Evolutionary conservation across 345 rosid species (phyloP).

Genomic region (Eucalyptus albens): DNA sequence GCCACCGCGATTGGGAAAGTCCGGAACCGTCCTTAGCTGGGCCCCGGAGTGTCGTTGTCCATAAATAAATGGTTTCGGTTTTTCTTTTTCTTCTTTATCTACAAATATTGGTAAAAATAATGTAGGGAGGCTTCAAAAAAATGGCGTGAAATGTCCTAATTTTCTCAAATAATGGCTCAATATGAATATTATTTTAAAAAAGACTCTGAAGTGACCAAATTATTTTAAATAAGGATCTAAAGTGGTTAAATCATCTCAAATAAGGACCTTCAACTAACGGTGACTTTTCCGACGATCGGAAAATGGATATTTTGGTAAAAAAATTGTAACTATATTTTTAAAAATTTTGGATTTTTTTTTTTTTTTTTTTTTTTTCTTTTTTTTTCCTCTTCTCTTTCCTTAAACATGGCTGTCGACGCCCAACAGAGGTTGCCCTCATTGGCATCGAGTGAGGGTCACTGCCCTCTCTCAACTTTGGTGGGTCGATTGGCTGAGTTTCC

Average conservation of each 20-base stretch:
- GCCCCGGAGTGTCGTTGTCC: neutral
- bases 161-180: rapidly evolving
- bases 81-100: too few species aligned
- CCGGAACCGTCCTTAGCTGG: neutral
- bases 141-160: too few species aligned
- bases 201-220: rapidly evolving
- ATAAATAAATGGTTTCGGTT: neutral
- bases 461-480: rapidly evolving
- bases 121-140: too few species aligned
- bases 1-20: neutral
- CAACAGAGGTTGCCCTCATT: rapidly evolving
- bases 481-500: rapidly evolving
- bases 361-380: too few species aligned
- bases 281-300: rapidly evolving
- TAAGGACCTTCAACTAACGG: rapidly evolving
- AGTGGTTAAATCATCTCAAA: rapidly evolving
- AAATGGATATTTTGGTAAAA: rapidly evolving
- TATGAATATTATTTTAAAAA: too few species aligned
- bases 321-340: too few species aligned
- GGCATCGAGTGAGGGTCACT: rapidly evolving
- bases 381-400: too few species aligned
- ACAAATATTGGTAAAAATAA: too few species aligned
- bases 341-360: rapidly evolving
- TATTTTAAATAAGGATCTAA: rapidly evolving
- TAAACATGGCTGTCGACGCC: rapidly evolving